Evolutionary conservation across 2,329 filamentous ascomycete species (phyloP).

Genomic region (Plenodomus lindquistii): DNA sequence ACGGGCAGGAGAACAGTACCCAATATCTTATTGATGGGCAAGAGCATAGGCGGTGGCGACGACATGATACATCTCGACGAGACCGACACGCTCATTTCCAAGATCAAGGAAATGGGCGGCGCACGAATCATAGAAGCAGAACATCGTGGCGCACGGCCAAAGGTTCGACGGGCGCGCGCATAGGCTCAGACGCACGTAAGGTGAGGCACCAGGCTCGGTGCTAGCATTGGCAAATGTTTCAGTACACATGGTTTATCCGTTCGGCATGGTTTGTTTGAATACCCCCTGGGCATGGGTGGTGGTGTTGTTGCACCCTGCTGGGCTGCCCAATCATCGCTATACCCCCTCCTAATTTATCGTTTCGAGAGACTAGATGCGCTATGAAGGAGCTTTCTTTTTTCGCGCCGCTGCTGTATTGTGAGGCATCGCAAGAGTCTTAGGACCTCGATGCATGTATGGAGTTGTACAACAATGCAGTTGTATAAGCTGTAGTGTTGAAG

Average conservation of each 20-base stretch:
- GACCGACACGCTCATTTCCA: slow-evolving; percentile 68
- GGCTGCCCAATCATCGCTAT: slow-evolving; percentile 15
- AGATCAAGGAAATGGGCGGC: slow-evolving; percentile 73
- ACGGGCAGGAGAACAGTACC: slow-evolving; percentile 87
- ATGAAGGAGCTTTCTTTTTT: too few relatives aligned
- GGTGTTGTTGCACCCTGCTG: slow-evolving; percentile 3
- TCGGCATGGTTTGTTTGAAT: slow-evolving; percentile 7
- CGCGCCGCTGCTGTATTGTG: too few relatives aligned
- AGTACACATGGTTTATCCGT: neutral
- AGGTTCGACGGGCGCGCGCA: slow-evolving; percentile 11
- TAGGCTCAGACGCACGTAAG: slow-evolving; percentile 2
- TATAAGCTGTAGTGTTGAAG: too few relatives aligned
- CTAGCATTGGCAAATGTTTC: neutral
- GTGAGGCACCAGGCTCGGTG: too few relatives aligned
- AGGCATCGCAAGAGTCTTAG: too few relatives aligned
- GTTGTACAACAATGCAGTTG: too few relatives aligned
- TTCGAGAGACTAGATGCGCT: too few relatives aligned
- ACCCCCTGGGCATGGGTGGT: slow-evolving; percentile 8
- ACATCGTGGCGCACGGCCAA: slow-evolving; percentile 14
- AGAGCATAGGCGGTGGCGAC: slow-evolving; percentile 88
- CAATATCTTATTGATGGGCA: slow-evolving; percentile 85
- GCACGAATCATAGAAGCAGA: slow-evolving; percentile 59
- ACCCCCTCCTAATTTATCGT: slow-evolving; percentile 16
- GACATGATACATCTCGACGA: slow-evolving; percentile 72
- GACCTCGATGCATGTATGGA: too few relatives aligned